phyloP scores from a whole-genome alignment of 2,329 filamentous ascomycete species.

The Curvularia eragrostidis region DNA sequence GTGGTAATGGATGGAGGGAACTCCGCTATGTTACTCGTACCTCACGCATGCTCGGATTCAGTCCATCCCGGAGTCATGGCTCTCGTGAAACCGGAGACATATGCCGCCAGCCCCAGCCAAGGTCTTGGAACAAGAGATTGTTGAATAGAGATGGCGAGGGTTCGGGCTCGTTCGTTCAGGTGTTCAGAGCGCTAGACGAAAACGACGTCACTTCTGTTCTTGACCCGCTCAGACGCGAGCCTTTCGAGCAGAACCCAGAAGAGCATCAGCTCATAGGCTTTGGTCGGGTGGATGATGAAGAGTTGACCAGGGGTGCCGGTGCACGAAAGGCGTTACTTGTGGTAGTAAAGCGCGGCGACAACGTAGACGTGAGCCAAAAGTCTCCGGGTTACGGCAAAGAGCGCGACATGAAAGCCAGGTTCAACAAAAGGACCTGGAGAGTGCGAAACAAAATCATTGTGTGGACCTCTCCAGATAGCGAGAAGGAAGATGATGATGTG shows the following conservation, averaged over 20 bases:
- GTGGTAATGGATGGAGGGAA: slow-evolving; percentile 25
- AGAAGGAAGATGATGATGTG: slow-evolving; percentile 21
- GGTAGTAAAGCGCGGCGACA: slow-evolving; percentile 19
- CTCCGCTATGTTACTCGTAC: slow-evolving; percentile 21
- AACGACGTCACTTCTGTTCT: slow-evolving; percentile 16
- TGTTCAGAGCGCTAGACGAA: slow-evolving; percentile 18
- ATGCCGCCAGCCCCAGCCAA: slow-evolving; percentile 19
- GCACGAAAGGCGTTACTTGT: slow-evolving; percentile 18
- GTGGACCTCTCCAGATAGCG: slow-evolving; percentile 19
- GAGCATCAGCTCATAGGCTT: slow-evolving; percentile 13
- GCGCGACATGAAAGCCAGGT: slow-evolving; percentile 22
- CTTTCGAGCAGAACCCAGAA: slow-evolving; percentile 15
- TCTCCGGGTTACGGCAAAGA: slow-evolving; percentile 22
- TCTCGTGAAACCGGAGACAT: slow-evolving; percentile 22
- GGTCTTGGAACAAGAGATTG: slow-evolving; percentile 17
- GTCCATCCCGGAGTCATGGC: slow-evolving; percentile 19
- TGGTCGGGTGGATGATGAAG: slow-evolving; percentile 20
- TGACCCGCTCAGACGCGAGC: slow-evolving; percentile 12
- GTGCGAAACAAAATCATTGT: slow-evolving; percentile 24
- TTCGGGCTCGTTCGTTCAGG: slow-evolving; percentile 14
- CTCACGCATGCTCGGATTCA: slow-evolving; percentile 25
- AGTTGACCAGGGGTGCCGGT: slow-evolving; percentile 17
- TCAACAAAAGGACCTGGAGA: slow-evolving; percentile 22
- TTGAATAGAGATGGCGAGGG: slow-evolving; percentile 15
- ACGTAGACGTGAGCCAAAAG: slow-evolving; percentile 13